phyloP scores from a whole-genome alignment of 768 basidiomycete species.

The Lactifluus volemus region DNA sequence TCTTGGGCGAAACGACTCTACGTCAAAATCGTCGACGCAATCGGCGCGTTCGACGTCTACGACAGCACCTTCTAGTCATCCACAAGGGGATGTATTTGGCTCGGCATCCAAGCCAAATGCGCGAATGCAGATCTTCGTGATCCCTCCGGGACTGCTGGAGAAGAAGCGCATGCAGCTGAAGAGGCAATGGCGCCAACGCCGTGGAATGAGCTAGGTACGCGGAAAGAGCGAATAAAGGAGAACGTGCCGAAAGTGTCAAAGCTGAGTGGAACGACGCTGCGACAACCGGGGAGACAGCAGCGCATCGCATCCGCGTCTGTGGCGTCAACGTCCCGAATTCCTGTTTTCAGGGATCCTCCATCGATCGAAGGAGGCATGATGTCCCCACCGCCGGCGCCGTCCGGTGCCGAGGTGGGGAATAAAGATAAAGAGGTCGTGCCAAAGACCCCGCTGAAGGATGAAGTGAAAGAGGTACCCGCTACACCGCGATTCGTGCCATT shows the following conservation, averaged over 20 bases:
- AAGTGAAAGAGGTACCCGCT: conserved; percentile 29
- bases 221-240: conserved; percentile 72
- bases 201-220: conserved; percentile 70
- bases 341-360: conserved; percentile 55
- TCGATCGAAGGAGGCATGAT: conserved; percentile 28
- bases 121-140: conserved; percentile 64
- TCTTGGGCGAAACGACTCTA: conserved; percentile 38
- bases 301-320: conserved; percentile 38
- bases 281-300: conserved; percentile 49
- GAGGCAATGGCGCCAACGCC: conserved; percentile 30
- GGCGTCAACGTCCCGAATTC: conserved; percentile 44
- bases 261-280: conserved; percentile 56
- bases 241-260: conserved; percentile 65
- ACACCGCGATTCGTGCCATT: conserved; percentile 63
- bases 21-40: conserved; percentile 20
- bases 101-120: conserved; percentile 37
- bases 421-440: conserved; percentile 25
- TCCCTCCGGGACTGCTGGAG: conserved; percentile 46
- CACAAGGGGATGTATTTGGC: conserved; percentile 26
- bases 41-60: conserved; percentile 25
- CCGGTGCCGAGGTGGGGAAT: conserved; percentile 22
- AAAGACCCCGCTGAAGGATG: conserved; percentile 28
- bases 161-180: conserved; percentile 35
- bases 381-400: conserved; percentile 30
- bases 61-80: conserved; percentile 12